A percentile compares a stretch with the other conserved stretches of the same genome.
These are phyloP conservation scores for Fusarium ramigenum DNA, from an alignment of 2,329 filamentous ascomycete species.

Conservation along the genomic window DNA sequence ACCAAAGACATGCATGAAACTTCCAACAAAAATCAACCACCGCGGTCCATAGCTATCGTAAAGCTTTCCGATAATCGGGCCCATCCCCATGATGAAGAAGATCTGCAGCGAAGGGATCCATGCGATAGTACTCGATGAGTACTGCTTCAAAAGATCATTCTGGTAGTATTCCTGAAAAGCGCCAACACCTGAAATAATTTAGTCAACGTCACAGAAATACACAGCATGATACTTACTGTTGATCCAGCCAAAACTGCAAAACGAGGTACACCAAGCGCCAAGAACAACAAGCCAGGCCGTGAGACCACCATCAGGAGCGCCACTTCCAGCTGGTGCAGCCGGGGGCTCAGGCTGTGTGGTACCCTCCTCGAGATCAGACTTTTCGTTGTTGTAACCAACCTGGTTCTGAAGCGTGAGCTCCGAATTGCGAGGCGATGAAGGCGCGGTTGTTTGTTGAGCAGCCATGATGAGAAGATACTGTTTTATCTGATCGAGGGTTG, in stretches of 20 bases:
- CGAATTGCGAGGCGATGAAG: slow-evolving; percentile 17
- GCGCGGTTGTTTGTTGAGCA: not conserved
- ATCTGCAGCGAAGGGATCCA: slow-evolving; percentile 69
- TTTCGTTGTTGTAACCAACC: slow-evolving; percentile 8
- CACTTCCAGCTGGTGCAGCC: not conserved
- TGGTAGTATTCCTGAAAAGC: slow-evolving; percentile 69
- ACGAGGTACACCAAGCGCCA: slow-evolving; percentile 53
- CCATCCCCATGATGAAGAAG: slow-evolving; percentile 64
- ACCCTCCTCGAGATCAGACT: slow-evolving; percentile 23
- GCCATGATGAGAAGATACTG: not conserved
- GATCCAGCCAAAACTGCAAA: slow-evolving; percentile 54
- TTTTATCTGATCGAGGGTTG: not conserved
- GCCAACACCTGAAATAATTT: slow-evolving; percentile 50
- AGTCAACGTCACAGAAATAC: not conserved
- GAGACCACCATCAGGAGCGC: slow-evolving; percentile 25
- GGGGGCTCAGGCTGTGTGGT: not conserved
- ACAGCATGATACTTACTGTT: slow-evolving; percentile 53
- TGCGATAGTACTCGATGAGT: slow-evolving; percentile 65
- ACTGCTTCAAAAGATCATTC: slow-evolving; percentile 55
- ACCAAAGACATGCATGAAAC: slow-evolving; percentile 66
- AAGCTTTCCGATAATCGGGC: slow-evolving; percentile 68
- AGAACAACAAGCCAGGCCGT: slow-evolving; percentile 52
- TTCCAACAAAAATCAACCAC: slow-evolving; percentile 61
- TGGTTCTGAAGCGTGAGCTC: slow-evolving; percentile 15
- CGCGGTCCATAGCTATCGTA: slow-evolving; percentile 72